Conservation (phyloP, 2,329 filamentous ascomycete genomes). For the Colletotrichum sp. region DNA sequence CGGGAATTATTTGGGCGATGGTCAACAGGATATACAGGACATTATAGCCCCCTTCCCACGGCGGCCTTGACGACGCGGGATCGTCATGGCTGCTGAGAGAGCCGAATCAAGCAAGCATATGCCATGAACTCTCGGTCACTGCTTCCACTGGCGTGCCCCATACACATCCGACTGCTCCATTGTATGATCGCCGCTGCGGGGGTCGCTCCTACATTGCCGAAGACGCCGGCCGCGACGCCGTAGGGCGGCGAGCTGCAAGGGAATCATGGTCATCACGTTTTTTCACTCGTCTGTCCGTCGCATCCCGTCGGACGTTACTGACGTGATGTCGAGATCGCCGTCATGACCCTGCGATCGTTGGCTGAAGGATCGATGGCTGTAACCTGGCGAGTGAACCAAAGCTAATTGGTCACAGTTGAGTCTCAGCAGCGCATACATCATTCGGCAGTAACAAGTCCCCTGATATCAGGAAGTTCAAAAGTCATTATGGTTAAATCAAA, state of each 20-base stretch:
- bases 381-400: neutral
- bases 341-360: neutral
- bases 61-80: neutral
- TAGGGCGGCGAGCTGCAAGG: neutral
- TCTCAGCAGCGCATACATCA: neutral
- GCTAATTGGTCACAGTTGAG: neutral
- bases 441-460: accelerated
- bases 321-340: neutral
- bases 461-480: too few relatives aligned
- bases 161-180: constrained; percentile 10
- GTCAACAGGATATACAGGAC: neutral
- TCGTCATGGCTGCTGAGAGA: neutral
- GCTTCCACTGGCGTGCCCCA: neutral
- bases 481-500: accelerated
- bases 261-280: neutral
- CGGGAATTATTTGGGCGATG: neutral
- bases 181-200: constrained; percentile 14
- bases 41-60: neutral
- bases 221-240: neutral
- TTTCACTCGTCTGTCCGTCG: neutral
- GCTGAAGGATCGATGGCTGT: neutral
- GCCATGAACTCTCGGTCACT: neutral
- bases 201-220: neutral
- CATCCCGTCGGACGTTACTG: neutral
- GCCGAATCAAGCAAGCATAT: neutral